These are phyloP conservation scores for Cicer arietinum DNA, from an alignment of 306 rosid species.

Conservation along the genomic window DNA sequence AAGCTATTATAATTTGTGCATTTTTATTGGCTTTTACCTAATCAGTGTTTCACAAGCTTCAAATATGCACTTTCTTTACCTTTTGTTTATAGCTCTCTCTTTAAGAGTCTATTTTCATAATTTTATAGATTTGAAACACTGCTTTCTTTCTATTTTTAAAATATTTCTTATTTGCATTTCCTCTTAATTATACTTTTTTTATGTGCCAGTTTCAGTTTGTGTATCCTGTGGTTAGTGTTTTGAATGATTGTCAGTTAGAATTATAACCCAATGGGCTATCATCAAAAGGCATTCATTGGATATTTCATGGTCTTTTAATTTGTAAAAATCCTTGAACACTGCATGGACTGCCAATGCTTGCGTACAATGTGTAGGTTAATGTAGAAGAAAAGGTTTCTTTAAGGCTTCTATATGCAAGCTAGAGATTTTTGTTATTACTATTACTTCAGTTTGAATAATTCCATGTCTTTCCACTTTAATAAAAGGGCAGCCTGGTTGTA, in stretches of 20 bases:
- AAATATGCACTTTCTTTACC: conserved; percentile 24
- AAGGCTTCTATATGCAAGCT: conserved; percentile 1
- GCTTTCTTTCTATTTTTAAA: conserved; percentile 20
- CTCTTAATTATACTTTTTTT: neutral
- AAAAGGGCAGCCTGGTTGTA: neutral
- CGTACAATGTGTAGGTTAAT: neutral
- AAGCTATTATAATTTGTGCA: neutral
- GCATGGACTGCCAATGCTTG: conserved; percentile 24
- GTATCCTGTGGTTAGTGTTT: neutral
- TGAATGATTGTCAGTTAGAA: conserved; percentile 16
- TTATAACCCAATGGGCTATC: conserved; percentile 16
- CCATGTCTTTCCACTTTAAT: neutral
- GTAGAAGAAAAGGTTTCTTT: neutral
- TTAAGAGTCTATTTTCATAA: conserved; percentile 21
- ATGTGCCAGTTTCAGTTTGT: conserved; percentile 7
- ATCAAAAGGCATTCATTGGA: conserved; percentile 24
- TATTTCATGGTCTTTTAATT: conserved; percentile 33
- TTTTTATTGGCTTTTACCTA: conserved; percentile 27
- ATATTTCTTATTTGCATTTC: conserved; percentile 2
- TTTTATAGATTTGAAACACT: neutral
- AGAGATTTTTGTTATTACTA: neutral
- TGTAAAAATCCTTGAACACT: conserved; percentile 15
- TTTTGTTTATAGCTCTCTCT: conserved; percentile 6
- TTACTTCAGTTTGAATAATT: conserved; percentile 1
- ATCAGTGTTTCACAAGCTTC: neutral